These are phyloP conservation scores for Colletotrichum salicis DNA, from an alignment of 2,329 filamentous ascomycete species.

Conservation along the genomic window DNA sequence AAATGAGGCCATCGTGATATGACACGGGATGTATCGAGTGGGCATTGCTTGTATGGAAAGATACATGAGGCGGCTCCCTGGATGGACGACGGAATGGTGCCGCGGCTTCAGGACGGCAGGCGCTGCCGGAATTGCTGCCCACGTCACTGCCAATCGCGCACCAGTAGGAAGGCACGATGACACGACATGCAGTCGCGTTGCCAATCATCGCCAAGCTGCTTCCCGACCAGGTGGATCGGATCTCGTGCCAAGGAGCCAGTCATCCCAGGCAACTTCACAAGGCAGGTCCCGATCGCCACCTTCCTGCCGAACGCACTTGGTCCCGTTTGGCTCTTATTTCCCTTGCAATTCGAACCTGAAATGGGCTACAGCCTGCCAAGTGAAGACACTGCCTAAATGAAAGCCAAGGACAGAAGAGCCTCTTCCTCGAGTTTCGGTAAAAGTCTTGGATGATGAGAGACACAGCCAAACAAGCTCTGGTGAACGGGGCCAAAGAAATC, in stretches of 20 bases:
- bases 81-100: slow-evolving; percentile 14
- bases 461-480: slow-evolving; percentile 18
- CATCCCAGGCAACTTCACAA: slow-evolving; percentile 4
- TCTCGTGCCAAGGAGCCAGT: slow-evolving; percentile 21
- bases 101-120: not conserved
- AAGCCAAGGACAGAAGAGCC: too few species aligned
- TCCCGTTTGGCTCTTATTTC: not conserved
- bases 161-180: not conserved
- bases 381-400: not conserved
- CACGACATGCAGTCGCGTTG: slow-evolving; percentile 1
- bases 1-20: not conserved
- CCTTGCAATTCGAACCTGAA: not conserved
- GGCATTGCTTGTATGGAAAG: not conserved
- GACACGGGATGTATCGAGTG: not conserved
- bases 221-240: slow-evolving; percentile 31
- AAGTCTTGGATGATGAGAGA: not conserved
- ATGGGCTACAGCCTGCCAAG: not conserved
- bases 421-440: too few species aligned
- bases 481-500: slow-evolving; percentile 3
- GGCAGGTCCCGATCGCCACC: not conserved
- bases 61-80: not conserved
- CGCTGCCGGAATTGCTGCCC: not conserved
- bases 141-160: not conserved
- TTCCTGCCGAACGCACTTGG: not conserved
- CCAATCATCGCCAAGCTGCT: slow-evolving; percentile 27